Conservation (phyloP, 805 yeast genomes). For the Myxozyma mucilagina region DNA sequence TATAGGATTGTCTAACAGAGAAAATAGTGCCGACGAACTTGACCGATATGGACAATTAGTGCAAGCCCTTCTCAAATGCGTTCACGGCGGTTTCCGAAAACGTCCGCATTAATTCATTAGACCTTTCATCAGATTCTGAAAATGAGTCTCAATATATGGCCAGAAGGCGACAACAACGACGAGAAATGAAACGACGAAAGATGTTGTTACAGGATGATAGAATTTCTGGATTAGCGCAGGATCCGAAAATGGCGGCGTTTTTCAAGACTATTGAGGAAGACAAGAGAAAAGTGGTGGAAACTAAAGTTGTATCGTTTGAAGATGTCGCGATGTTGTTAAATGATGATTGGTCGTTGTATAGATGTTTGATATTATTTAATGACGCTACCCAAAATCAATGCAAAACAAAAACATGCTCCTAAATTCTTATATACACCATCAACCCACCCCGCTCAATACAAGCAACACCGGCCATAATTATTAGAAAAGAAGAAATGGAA, state of each 20-base stretch:
- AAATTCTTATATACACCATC: not conserved
- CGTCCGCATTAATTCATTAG: conserved; percentile 47
- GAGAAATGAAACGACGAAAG: conserved; percentile 49
- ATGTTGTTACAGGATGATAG: conserved; percentile 49
- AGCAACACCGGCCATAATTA: not conserved
- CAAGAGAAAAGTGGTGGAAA: conserved; percentile 18
- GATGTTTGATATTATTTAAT: not conserved
- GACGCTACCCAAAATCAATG: no score
- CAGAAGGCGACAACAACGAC: conserved; percentile 41
- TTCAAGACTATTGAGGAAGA: conserved; percentile 63
- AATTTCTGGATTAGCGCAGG: conserved; percentile 44
- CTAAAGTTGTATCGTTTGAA: conserved; percentile 16
- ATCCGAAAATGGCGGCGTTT: conserved; percentile 64
- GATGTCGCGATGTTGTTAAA: conserved; percentile 16
- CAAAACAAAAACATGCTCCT: not conserved
- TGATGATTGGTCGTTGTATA: not conserved
- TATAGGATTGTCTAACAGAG: no score
- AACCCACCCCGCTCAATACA: not conserved
- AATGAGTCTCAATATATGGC: conserved; percentile 59
- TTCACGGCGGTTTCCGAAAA: conserved; percentile 60
- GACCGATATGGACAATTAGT: conserved; percentile 63
- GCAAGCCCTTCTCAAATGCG: conserved; percentile 61
- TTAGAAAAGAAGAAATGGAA: not conserved
- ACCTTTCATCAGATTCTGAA: conserved; percentile 62
- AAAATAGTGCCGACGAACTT: conserved; percentile 43